Evolutionary conservation across 2,329 filamentous ascomycete genomes (phyloP), one percentile per base, ranked within the genome.

Genomic region (Ascocoryne sarcoides): DNA sequence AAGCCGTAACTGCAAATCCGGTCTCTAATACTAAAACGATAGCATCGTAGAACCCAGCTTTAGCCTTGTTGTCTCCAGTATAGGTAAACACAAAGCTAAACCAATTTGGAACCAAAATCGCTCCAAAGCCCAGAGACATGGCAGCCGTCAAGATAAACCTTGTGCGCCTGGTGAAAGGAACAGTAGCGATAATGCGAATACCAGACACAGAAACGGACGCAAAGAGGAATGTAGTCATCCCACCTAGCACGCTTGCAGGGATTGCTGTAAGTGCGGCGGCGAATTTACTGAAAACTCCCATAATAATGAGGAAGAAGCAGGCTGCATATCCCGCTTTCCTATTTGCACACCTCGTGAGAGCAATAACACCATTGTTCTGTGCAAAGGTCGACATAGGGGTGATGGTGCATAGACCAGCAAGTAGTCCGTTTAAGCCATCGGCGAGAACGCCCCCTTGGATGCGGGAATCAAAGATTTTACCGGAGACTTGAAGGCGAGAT

Each of bases 321-420:
- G 79, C 83, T 36, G 79, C 82, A 59, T 87, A 88, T 4, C 86
- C 86, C 4, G 84, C 86, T 34, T 79, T 82, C 39, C 85, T 76
- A 60, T 87, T 90, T 1, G 85, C 85, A 59, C 84, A 90, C 12
- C 84, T 74, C 0, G 85, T 92, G 32, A 92, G 68, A 0, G 84
- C 82, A 45, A 92, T 89, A 37, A 90, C 83, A 26, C 84, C 84
- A 58, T 90, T 89, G 65, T 90, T 90, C 60, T 89, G 84, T 0
- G 84, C 84, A 51, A 89, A 89, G 1, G 79, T 82, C 1, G 77
- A 80, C 75, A 89, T 84, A 20, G 84, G 84, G 0, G 83, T 84
- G 50, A 86, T 84, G 35, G 84, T 90, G 65, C 79, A 83, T 21
- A 92, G 71, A 1, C 79, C 82, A 12, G 84, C 82, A 12, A 90